Base-by-base conservation (phyloP, 148 eudicot genomes). In the Rhododendron griersonianum region DNA sequence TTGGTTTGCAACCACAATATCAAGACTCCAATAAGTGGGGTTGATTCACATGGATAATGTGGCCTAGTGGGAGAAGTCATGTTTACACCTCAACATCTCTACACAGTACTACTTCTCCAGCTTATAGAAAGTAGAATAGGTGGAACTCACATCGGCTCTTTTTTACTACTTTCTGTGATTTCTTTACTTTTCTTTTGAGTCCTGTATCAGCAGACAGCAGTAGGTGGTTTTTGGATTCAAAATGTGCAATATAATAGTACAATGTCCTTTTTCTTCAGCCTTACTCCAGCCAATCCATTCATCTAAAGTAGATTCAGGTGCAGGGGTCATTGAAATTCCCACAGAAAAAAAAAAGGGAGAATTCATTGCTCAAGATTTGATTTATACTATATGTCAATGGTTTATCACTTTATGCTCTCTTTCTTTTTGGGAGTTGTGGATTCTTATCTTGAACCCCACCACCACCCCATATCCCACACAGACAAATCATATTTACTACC, bases 181-280 rank as follows among this genome's bases (percentile, higher is more conserved):
- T 53, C 14, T 28, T 85, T 81, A 11, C 30, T 19, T 45, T 47
- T 30, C 77, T 69, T 81, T 79, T 19, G 28, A 33, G 59, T 33
- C 41, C 50, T 65, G 57, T 71, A 81, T 53, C 63, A 16, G 51
- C 81, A 84, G 63, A 3, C 65, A 59, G 65, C 18, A 4, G 85
- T 81, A 81, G 86, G 85, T 13, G 78, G 55, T 50, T 88, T 74
- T 81, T 82, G 59, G 81, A 83, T 85, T 88, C 90, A 69, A 88
- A 83, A 83, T 75, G 30, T 87, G 86, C 88, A 87, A 84, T 83
- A 83, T 77, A 69, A 41, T 41, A 41, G 45, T 57, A n/a, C 67
- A 7, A 48, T 71, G 41, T 71, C 41, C 19, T 71, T 78, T 78
- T 82, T 87, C 89, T 87, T 87, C 87, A 87, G 61, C 67, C 87